Percentiles rank a stretch among this genome's conserved stretches.
Conservation (phyloP, 495 filamentous ascomycete species). For the Penicillium salamii region DNA sequence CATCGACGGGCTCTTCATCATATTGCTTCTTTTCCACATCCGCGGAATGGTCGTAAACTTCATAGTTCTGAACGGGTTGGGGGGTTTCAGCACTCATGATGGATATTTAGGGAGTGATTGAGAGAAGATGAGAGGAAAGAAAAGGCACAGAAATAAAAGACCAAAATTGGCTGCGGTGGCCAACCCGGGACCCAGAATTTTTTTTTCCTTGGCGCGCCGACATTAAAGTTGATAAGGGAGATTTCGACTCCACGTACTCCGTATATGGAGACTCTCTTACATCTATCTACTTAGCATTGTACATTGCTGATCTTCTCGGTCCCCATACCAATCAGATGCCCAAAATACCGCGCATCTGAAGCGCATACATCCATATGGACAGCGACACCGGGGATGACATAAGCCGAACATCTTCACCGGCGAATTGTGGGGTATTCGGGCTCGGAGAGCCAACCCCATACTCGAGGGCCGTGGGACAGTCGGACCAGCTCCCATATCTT, state of each 20-base stretch:
- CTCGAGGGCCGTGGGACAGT: too few species aligned
- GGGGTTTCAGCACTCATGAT: slow-evolving; percentile 16
- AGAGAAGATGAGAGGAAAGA: neutral
- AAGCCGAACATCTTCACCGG: slow-evolving; percentile 4
- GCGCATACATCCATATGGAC: neutral
- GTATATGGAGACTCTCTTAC: neutral
- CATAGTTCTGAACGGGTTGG: slow-evolving; percentile 10
- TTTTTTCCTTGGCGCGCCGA: slow-evolving; percentile 19
- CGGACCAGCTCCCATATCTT: neutral
- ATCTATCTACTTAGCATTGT: too few species aligned
- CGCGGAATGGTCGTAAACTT: slow-evolving; percentile 13
- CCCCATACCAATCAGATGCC: neutral
- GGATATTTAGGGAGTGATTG: neutral
- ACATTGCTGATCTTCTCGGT: too few species aligned
- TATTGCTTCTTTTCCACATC: slow-evolving; percentile 18
- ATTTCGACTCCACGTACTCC: neutral
- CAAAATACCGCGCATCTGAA: neutral
- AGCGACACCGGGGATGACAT: neutral
- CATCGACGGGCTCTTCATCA: slow-evolving; percentile 12
- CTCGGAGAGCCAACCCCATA: neutral
- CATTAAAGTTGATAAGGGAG: slow-evolving; percentile 6
- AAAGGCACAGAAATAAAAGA: slow-evolving; percentile 8
- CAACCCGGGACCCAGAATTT: slow-evolving; percentile 22
- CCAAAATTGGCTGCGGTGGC: slow-evolving; percentile 10
- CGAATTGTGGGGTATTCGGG: slow-evolving; percentile 1